These are phyloP conservation scores for Fusarium protoensiforme DNA, from an alignment of 2,329 filamentous ascomycete genomes.

Conservation along the genomic window DNA sequence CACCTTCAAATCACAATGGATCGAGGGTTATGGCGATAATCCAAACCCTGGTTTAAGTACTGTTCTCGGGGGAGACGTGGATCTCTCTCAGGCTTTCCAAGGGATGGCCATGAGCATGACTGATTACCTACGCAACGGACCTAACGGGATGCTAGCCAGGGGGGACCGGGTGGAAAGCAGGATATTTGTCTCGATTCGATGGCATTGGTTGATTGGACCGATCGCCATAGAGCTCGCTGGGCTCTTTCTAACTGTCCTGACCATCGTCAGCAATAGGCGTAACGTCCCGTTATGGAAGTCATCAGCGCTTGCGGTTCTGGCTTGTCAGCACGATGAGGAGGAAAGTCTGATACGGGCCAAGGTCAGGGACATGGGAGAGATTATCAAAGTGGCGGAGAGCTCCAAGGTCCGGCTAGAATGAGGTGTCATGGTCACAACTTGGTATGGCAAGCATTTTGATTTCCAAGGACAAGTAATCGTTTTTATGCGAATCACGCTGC, in stretches of 20 bases:
- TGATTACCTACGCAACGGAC: constrained; percentile 11
- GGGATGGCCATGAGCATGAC: constrained; percentile 19
- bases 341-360: background rate
- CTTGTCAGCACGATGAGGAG: background rate
- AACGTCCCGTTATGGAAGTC: constrained; percentile 24
- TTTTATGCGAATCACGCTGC: too few species aligned
- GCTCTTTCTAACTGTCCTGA: constrained; percentile 4
- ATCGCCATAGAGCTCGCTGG: background rate
- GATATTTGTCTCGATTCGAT: constrained; percentile 8
- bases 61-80: constrained; percentile 11
- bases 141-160: background rate
- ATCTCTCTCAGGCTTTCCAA: background rate
- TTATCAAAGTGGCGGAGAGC: background rate
- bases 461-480: too few species aligned
- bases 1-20: background rate
- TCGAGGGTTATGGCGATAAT: constrained; percentile 7
- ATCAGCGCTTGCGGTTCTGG: constrained; percentile 9
- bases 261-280: constrained; percentile 1
- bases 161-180: constrained; percentile 2
- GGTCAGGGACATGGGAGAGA: background rate
- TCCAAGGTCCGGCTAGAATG: background rate
- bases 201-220: constrained; percentile 6
- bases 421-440: background rate
- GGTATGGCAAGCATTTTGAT: background rate
- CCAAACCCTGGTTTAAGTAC: constrained; percentile 9